Percentiles rank a stretch among this genome's conserved stretches.
Conservation (phyloP, 257 asterid genomes). For the Striga asiatica region DNA sequence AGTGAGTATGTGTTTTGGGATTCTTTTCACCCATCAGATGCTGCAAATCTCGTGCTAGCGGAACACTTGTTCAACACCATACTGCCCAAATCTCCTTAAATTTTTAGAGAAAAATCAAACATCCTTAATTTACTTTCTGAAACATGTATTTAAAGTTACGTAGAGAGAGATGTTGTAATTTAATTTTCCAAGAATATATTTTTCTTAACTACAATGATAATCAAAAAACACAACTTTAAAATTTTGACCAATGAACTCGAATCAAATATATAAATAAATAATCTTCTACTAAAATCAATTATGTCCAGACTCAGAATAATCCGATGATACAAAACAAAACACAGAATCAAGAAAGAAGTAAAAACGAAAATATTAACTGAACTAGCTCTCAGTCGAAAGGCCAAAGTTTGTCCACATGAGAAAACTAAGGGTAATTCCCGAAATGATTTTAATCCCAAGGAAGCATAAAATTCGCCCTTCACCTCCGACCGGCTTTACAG, state of each 20-base stretch:
- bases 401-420: constrained; percentile 44
- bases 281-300: too few relatives aligned
- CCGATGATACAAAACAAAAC: not conserved
- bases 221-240: too few relatives aligned
- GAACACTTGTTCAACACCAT: constrained; percentile 28
- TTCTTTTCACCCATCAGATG: constrained; percentile 83
- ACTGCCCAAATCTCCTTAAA: constrained; percentile 20
- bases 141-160: not conserved
- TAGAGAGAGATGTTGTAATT: too few relatives aligned
- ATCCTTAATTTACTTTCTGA: too few relatives aligned
- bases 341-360: too few relatives aligned
- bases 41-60: constrained; percentile 73
- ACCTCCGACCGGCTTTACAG: constrained; percentile 14
- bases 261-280: too few relatives aligned
- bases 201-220: too few relatives aligned
- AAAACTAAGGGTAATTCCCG: constrained; percentile 17
- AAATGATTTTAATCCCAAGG: constrained; percentile 23
- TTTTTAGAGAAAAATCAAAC: too few relatives aligned
- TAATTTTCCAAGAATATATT: too few relatives aligned
- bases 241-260: too few relatives aligned
- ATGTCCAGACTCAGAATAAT: too few relatives aligned
- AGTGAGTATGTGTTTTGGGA: constrained; percentile 57
- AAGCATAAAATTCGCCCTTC: not conserved
- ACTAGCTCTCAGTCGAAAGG: constrained; percentile 41
- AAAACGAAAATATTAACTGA: too few relatives aligned